These are phyloP conservation scores for Puccinia horiana DNA, from an alignment of 1,284 basidiomycete genomes.

Conservation along the genomic window DNA sequence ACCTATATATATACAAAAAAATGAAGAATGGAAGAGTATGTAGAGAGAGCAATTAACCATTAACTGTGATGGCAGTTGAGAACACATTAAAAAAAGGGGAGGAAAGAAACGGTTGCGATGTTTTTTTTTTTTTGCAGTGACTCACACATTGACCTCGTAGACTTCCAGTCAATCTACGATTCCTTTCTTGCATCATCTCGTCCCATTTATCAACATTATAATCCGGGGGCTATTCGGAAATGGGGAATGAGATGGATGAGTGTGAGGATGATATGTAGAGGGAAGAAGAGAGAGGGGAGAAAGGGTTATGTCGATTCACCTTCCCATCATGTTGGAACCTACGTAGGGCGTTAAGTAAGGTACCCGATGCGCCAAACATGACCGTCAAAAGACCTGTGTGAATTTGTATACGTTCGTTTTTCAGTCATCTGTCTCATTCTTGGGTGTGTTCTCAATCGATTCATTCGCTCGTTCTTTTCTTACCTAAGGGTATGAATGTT, in stretches of 20 bases:
- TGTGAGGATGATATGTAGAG: not conserved
- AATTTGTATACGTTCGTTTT: not conserved
- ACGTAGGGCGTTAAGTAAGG: conserved; percentile 74
- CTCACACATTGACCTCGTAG: conserved; percentile 78
- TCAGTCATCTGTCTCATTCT: not conserved
- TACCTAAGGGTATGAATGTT: conserved; percentile 73
- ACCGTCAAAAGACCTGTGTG: conserved; percentile 75
- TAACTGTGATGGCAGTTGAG: too few relatives aligned
- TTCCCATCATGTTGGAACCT: conserved; percentile 82
- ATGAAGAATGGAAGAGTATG: not conserved
- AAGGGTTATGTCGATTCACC: conserved; percentile 66
- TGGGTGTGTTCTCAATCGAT: too few relatives aligned
- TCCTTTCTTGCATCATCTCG: conserved; percentile 89
- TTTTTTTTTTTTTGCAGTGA: too few relatives aligned
- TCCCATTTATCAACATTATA: conserved; percentile 86
- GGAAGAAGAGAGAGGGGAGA: too few relatives aligned
- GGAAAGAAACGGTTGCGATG: too few relatives aligned
- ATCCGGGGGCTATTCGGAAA: conserved; percentile 68
- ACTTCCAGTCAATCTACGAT: conserved; percentile 83
- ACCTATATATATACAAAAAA: conserved; percentile 66
- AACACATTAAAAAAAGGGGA: too few relatives aligned
- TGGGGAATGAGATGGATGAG: not conserved
- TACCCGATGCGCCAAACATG: conserved; percentile 86
- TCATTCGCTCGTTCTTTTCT: not conserved
- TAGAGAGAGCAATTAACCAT: not conserved